Conservation (phyloP, 1,284 basidiomycete genomes). For the Baeospora myosura region DNA sequence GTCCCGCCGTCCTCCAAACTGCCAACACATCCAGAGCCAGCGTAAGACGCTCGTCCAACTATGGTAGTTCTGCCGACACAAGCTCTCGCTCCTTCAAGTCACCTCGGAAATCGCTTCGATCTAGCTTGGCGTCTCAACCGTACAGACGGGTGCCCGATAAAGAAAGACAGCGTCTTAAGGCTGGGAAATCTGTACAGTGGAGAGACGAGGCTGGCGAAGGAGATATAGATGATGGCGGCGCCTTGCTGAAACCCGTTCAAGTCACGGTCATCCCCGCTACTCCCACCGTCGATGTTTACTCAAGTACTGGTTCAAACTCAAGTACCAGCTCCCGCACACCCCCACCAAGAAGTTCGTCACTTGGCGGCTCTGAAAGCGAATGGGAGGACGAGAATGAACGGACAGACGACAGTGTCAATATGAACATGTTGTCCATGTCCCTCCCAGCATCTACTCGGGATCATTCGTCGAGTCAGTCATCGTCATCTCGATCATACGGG, state of each 20-base stretch:
- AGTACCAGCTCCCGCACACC: slow-evolving; percentile 19
- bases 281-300: slow-evolving; percentile 28
- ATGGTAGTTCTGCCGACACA: slow-evolving; percentile 27
- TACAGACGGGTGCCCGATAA: slow-evolving; percentile 58
- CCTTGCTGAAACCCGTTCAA: slow-evolving; percentile 20
- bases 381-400: slow-evolving; percentile 85
- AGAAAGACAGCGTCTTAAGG: slow-evolving; percentile 49
- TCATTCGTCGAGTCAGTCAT: slow-evolving; percentile 20
- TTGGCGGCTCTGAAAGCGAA: slow-evolving; percentile 68
- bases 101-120: slow-evolving; percentile 64
- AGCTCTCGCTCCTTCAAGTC: slow-evolving; percentile 38
- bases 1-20: slow-evolving; percentile 37
- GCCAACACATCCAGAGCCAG: slow-evolving; percentile 23
- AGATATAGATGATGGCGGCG: slow-evolving; percentile 64
- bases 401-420: slow-evolving; percentile 63
- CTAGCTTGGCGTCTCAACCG: slow-evolving; percentile 52
- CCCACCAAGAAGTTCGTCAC: slow-evolving; percentile 29
- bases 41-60: slow-evolving; percentile 45
- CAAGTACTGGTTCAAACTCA: slow-evolving; percentile 12
- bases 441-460: slow-evolving; percentile 26
- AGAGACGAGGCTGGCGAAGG: slow-evolving; percentile 84
- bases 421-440: slow-evolving; percentile 38
- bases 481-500: slow-evolving; percentile 22
- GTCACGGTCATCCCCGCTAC: slow-evolving; percentile 38
- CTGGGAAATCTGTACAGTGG: slow-evolving; percentile 81